These are phyloP conservation scores for Sextonia rubra DNA, from an alignment of 164 flowering plant species.

Conservation along the genomic window DNA sequence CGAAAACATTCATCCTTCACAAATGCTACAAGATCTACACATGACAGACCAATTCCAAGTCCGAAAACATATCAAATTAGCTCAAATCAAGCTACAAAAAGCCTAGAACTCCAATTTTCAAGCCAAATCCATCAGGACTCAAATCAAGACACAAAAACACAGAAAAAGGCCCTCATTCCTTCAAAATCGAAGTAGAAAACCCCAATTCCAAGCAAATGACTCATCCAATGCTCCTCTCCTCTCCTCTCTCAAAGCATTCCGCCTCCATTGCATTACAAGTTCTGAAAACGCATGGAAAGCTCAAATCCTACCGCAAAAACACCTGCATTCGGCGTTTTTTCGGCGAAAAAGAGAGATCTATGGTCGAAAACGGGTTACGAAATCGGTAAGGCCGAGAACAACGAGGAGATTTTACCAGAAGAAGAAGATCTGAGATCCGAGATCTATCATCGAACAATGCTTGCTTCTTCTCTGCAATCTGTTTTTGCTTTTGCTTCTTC, in stretches of 20 bases:
- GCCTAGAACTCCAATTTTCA: background rate
- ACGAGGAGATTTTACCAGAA: background rate
- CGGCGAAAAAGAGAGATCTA: background rate
- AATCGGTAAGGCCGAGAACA: background rate
- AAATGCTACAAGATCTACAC: background rate
- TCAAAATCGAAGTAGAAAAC: background rate
- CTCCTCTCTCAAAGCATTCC: background rate
- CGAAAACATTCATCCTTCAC: background rate
- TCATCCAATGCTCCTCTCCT: background rate
- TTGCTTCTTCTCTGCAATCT: background rate
- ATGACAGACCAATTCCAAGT: background rate
- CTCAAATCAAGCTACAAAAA: constrained; percentile 10
- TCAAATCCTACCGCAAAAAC: background rate
- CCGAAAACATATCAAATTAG: background rate
- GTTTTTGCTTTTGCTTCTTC: no score
- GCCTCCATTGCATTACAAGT: background rate
- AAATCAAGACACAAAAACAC: constrained; percentile 8
- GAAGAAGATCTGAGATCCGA: background rate
- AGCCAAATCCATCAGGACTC: constrained; percentile 2
- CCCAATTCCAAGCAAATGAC: background rate
- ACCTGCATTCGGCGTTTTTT: background rate
- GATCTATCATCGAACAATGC: background rate
- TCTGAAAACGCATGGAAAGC: background rate
- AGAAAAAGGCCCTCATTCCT: background rate
- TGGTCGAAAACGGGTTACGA: background rate